Evolutionary conservation across 1,139 yeast species (phyloP), one percentile per base, ranked within the genome.

Genomic region (Hemisphaericaspora xylofermentans): DNA sequence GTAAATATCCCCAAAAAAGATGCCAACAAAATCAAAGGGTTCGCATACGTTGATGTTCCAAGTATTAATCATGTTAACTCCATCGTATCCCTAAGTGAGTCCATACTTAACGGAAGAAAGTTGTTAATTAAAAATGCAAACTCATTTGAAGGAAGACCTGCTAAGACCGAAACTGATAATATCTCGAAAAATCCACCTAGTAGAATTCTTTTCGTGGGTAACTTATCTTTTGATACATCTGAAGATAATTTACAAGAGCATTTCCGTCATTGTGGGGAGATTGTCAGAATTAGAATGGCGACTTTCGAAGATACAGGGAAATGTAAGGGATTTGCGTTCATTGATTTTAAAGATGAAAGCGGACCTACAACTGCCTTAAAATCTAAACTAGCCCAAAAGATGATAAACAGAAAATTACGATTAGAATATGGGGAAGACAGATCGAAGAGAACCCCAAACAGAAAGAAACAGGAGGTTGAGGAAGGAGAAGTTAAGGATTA

Each of bases 401-500:
- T 88, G 45, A 80, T 86, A 45, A 86, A 85, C 46, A 75, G 97
- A 57, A 81, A 82, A 5, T 66, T 93, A 52, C 77, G 96, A 66
- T 73, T 93, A 76, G 98, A 93, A 63, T 93, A 71, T 54, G 98
- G 98, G 50, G 96, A 93, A 64, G 98, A 93, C 61, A 76, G 98
- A 66, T 84, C 95, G 32, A 84, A 87, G 63, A 76, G 95, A 59
- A 71, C 74, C 35, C 84, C 84, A 43, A 70, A 66, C 41, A 57
- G 46, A 51, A 60, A 56, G 58, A 54, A 53, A 50, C 59, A 53
- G 49, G 58, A 55, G 12, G 45, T 41, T 37, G 50, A 14, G 12
- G 58, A 55, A 33, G 30, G 36, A 18, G 42, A 42, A 31, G 35
- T 24, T 17, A 24, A 16, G 16, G 22, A 12, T 17, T 35, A 22